Evolutionary conservation across 23 red algal species (phyloP).

Genomic region (Gracilaria domingensis): DNA sequence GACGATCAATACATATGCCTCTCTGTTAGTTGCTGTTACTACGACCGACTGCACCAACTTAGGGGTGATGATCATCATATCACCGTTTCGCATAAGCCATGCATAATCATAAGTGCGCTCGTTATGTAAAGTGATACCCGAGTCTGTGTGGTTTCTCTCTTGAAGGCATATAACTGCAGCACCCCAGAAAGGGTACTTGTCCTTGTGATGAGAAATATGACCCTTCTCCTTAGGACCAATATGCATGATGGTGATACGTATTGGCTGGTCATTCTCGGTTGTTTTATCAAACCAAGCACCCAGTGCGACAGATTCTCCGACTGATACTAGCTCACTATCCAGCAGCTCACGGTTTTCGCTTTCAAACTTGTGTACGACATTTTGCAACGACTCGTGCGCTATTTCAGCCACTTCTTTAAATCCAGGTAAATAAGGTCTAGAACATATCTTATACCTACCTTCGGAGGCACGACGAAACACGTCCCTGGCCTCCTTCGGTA

Average conservation of each 20-base stretch:
- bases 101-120: neutral
- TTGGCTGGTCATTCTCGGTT: constrained; percentile 24
- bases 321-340: neutral
- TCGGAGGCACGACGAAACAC: neutral
- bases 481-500: neutral
- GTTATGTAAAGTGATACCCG: neutral
- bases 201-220: constrained; percentile 1
- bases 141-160: neutral
- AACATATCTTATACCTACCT: constrained; percentile 15
- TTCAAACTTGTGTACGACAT: neutral
- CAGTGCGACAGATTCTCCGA: constrained; percentile 1
- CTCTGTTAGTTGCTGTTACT: neutral
- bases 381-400: neutral
- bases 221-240: constrained; percentile 4
- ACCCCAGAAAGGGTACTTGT: constrained; percentile 14
- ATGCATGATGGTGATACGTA: constrained; percentile 12
- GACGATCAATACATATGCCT: constrained; percentile 1
- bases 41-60: neutral
- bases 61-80: neutral
- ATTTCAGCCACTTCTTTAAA: constrained; percentile 15
- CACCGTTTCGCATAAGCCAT: neutral
- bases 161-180: constrained; percentile 13
- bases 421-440: constrained; percentile 10
- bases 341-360: neutral
- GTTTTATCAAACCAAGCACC: constrained; percentile 31